Base-by-base conservation (phyloP, 2,329 filamentous ascomycete species). In the Diaporthe sp. region DNA sequence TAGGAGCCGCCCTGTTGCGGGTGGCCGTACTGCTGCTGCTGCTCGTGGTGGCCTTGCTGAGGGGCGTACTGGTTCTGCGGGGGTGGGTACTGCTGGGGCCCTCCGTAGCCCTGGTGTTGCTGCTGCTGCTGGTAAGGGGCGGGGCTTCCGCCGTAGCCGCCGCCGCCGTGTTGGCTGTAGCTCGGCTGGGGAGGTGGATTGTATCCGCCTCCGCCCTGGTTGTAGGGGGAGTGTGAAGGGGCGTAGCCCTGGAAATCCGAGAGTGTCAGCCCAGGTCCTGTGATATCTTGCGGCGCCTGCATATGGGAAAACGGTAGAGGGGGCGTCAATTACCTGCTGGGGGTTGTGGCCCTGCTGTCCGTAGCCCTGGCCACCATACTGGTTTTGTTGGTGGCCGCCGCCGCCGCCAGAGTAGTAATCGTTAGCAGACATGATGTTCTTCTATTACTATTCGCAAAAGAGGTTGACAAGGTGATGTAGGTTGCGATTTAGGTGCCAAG, bases 141-240 rank as follows among this genome's bases (percentile, higher is more conserved):
- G 58, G 76, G 62, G 70, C 74, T 74, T 25, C 15, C 49, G 69
- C 62, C 62, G 70, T 75, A 74, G 55, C 74, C 70, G 62, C 62
- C 70, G 62, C 62, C 62, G 62, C 57, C 55, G 44, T 78, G 78
- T 34, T 80, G 77, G 65, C 34, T 69, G 28, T 78, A 77, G 51
- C 74, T 73, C 3, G 75, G 67, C n/a, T 73, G 71, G 42, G 34
- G 83, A 84, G 81, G 67, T 83, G 84, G 22, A 42, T 79, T 78
- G 67, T 79, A 79, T 51, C 76, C 76, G 28, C 77, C 75, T 51
- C 76, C 76, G 28, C 77, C 75, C 69, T 78, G 78, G 19, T 75
- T 73, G 77, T 78, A 77, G 44, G 76, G 77, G 4, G 78, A 78
- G 58, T 79, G 77, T 17, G 77, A 76, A 25, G 51, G 74, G 62